Base-by-base conservation (phyloP, 2,329 filamentous ascomycete species). In the Cladorrhinum sp. region DNA sequence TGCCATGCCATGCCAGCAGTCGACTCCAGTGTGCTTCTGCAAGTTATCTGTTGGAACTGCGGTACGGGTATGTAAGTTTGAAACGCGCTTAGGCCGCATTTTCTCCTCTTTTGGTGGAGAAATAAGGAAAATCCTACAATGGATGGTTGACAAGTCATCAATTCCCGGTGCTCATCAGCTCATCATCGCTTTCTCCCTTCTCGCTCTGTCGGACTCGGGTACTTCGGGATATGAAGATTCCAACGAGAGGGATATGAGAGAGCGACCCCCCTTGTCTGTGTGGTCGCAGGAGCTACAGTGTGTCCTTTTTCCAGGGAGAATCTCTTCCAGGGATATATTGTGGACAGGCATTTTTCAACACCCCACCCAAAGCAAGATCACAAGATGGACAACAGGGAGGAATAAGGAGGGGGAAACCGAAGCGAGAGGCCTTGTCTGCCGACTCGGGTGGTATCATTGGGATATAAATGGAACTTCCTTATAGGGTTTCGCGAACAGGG, bases 401-500 rank as follows among this genome's bases (percentile, higher is more conserved):
- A n/a, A n/a, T 3, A 21, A 21, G 18, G 16, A 16, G n/a, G 14
- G 18, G 18, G 18, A 46, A 20, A 21, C 18, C 10, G 42, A 46
- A 46, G n/a, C 42, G 42, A 46, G 42, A 18, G n/a, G n/a, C n/a
- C 36, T 42, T n/a, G 36, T 46, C 42, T 46, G 42, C 42, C 42
- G 42, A 46, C 42, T 20, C 18, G 10, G 36, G 36, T 14, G 36
- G 36, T 42, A 42, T 42, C 6, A 20, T 46, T 46, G 16, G 54
- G 36, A 57, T 58, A 57, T 58, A 62, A 56, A 56, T 49, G 51
- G 50, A 50, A 48, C 50, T 58, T 55, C 59, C 52, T 56, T 61
- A 59, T 57, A 55, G 57, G 57, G 49, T 30, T 57, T 39, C 36
- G 42, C 16, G 39, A 26, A 30, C 59, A 54, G 51, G 58, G 61